Evolutionary conservation across 2,329 filamentous ascomycete genomes (phyloP).

Genomic region (Pezicula neosporulosa): DNA sequence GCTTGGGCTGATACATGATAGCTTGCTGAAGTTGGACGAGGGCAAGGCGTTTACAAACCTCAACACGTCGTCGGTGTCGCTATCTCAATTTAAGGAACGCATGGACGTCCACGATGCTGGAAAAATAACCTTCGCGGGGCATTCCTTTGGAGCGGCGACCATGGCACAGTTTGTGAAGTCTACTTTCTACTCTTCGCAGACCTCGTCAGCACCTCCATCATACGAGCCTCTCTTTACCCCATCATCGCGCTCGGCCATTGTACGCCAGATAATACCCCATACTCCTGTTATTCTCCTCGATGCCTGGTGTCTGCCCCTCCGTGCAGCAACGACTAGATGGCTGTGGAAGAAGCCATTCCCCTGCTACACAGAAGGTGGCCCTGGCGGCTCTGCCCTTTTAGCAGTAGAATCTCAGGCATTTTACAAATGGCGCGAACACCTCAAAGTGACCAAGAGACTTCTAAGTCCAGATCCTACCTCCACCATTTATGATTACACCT

Average conservation of each 20-base stretch:
- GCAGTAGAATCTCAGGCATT: slow-evolving; percentile 75
- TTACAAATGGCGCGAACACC: slow-evolving; percentile 72
- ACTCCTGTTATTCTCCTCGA: slow-evolving; percentile 71
- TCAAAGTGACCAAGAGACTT: slow-evolving; percentile 63
- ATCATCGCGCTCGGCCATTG: slow-evolving; percentile 48
- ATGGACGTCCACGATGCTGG: slow-evolving; percentile 70
- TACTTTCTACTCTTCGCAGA: slow-evolving; percentile 58
- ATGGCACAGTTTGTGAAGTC: slow-evolving; percentile 76
- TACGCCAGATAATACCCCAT: slow-evolving; percentile 62
- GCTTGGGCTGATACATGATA: slow-evolving; percentile 66
- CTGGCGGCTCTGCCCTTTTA: slow-evolving; percentile 58
- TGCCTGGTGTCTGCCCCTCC: slow-evolving; percentile 74
- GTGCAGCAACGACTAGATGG: slow-evolving; percentile 56
- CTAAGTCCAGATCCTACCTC: slow-evolving; percentile 54
- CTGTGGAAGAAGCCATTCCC: slow-evolving; percentile 74
- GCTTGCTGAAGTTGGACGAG: slow-evolving; percentile 62
- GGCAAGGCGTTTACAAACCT: slow-evolving; percentile 49
- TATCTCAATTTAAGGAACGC: slow-evolving; percentile 56
- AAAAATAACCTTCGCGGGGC: slow-evolving; percentile 70
- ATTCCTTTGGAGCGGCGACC: slow-evolving; percentile 78
- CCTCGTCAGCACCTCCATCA: slow-evolving; percentile 38
- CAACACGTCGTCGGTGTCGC: slow-evolving; percentile 43
- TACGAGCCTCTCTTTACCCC: slow-evolving; percentile 62
- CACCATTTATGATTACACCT: slow-evolving; percentile 22
- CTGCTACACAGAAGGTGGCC: slow-evolving; percentile 51